phyloP scores from a whole-genome alignment of 2,329 filamentous ascomycete species.

The Colletotrichum tanaceti region DNA sequence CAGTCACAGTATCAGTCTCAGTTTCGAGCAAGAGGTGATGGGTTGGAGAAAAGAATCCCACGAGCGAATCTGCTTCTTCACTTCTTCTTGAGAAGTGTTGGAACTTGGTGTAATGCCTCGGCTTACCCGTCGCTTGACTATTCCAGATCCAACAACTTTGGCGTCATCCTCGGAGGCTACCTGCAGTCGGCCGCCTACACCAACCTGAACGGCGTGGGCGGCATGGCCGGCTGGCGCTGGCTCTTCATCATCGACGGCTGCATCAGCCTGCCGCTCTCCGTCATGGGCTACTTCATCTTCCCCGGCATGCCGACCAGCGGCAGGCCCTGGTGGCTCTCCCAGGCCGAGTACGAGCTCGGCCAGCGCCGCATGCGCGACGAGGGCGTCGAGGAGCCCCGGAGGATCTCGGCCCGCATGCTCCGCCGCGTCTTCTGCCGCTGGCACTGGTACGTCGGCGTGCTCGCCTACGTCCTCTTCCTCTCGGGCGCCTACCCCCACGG shows the following conservation, averaged over 20 bases:
- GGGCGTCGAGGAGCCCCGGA: conserved; percentile 40
- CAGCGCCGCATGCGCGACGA: conserved; percentile 46
- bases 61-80: not conserved
- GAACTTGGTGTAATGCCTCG: no score
- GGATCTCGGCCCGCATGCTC: conserved; percentile 44
- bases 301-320: conserved; percentile 54
- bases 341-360: conserved; percentile 49
- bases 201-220: conserved; percentile 59
- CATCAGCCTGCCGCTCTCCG: conserved; percentile 63
- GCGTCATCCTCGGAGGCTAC: conserved; percentile 47
- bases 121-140: conserved; percentile 9
- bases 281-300: conserved; percentile 61
- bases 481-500: conserved; percentile 39
- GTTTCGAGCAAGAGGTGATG: no score
- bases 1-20: no score
- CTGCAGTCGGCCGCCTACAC: conserved; percentile 57
- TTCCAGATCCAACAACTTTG: conserved; percentile 43
- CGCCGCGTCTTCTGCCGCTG: conserved; percentile 44
- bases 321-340: conserved; percentile 50
- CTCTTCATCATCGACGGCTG: conserved; percentile 67
- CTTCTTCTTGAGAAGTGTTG: no score
- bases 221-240: conserved; percentile 63
- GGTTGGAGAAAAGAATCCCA: no score
- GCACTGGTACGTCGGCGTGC: conserved; percentile 45
- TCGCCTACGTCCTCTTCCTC: conserved; percentile 43